Evolutionary conservation across 2,329 filamentous ascomycete genomes (phyloP), one percentile per base, ranked within the genome.

Genomic region (Aureobasidium subglaciale): DNA sequence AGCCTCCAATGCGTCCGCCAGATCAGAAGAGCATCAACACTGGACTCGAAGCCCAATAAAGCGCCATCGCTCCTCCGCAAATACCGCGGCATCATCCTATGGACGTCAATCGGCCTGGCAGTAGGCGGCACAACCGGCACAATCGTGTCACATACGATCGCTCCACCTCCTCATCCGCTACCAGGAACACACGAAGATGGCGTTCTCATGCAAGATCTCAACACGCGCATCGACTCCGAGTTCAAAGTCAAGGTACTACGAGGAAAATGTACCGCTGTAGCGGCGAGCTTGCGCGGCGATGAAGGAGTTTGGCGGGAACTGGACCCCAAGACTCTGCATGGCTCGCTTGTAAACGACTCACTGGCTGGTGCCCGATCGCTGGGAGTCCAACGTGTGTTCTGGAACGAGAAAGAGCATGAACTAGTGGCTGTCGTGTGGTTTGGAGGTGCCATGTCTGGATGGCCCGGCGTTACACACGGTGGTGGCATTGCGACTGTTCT

Each of bases 381-480:
- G 20, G 75, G 72, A 7, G 67, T 70, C 62, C 80, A 88, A 73
- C 77, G 80, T 62, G 70, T 86, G 1, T 90, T 88, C 65, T 82
- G 78, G 74, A 82, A 87, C 65, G 64, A 72, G 3, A 68, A 68
- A 27, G 80, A 82, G 6, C 77, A 81, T 61, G 80, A 82, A 62
- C 68, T 83, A 30, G 71, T 85, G 10, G 79, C 77, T 48, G 75
- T 90, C n/a, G 73, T 90, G 4, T 87, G 78, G 74, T 77, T 90
- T 54, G 88, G 87, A 6, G 68, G 74, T n/a, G 80, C 75, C 1
- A 65, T 86, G 18, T 74, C 78, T 45, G 87, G 88, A 4, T 91
- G 86, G 85, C 87, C 87, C 1, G 78, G 80, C 11, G 75, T 87
- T 37, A 82, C 83, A 50, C 87, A 92, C 71, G 87, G 87, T 55